phyloP scores from a whole-genome alignment of 176 grass and related monocot genomes.

The Hordeum vulgare region MorexV3_pseudomolecules_assembly NC_058523.1:136210591-136211090 shows the following conservation, averaged over 20 bases:
- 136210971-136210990: background rate
- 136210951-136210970: background rate
- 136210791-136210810: background rate
- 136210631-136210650: background rate
- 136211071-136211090: background rate
- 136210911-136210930: background rate
- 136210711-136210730: background rate
- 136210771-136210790: background rate
- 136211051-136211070: background rate
- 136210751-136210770: background rate
- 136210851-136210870: slow-evolving; percentile 69
- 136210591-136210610: too few species aligned
- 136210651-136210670: background rate
- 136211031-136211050: background rate
- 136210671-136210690: background rate
- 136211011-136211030: background rate
- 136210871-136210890: background rate
- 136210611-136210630: background rate
- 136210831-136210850: background rate
- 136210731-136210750: background rate
- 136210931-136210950: background rate
- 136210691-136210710: background rate
- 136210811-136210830: background rate
- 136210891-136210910: background rate
- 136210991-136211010: background rate